Conservation (phyloP, 2,329 filamentous ascomycete genomes). For the Leptographium wingfieldii region DNA sequence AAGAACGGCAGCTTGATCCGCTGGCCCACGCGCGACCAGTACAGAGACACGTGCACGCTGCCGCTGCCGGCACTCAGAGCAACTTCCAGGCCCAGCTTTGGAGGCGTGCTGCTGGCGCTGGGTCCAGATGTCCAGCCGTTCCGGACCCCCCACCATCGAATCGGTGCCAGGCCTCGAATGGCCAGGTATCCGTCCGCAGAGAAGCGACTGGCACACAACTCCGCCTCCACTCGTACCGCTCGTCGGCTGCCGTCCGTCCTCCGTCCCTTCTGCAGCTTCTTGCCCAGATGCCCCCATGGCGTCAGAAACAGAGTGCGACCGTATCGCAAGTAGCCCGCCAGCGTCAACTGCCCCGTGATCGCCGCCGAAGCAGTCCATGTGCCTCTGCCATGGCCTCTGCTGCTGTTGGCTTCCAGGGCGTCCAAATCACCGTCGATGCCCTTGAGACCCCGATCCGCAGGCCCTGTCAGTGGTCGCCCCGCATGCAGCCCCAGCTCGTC, state of each 20-base stretch:
- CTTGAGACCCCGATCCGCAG: slow-evolving; percentile 22
- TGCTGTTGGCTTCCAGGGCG: slow-evolving; percentile 1
- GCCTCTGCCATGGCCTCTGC: background rate
- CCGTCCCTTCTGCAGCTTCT: background rate
- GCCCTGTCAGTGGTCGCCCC: slow-evolving; percentile 19
- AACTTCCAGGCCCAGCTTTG: slow-evolving; percentile 31
- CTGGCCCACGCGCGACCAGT: slow-evolving; percentile 34
- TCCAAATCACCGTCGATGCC: slow-evolving; percentile 24
- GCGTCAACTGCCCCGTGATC: slow-evolving; percentile 15
- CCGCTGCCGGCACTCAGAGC: slow-evolving; percentile 23
- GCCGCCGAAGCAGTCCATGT: slow-evolving; percentile 29
- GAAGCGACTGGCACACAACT: slow-evolving; percentile 25
- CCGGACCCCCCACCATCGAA: slow-evolving; percentile 20
- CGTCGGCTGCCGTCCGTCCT: background rate
- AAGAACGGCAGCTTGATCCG: slow-evolving; percentile 31
- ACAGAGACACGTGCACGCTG: slow-evolving; percentile 31
- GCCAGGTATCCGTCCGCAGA: slow-evolving; percentile 25
- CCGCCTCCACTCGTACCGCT: slow-evolving; percentile 27
- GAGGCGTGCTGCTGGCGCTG: slow-evolving; percentile 16
- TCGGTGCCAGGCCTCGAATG: slow-evolving; percentile 27
- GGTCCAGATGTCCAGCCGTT: slow-evolving; percentile 4
- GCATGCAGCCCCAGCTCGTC: slow-evolving; percentile 20
- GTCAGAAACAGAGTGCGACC: slow-evolving; percentile 21
- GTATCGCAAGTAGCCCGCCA: slow-evolving; percentile 25
- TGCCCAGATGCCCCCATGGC: slow-evolving; percentile 9